Percentiles rank a stretch among this genome's conserved stretches.
phyloP scores from a whole-genome alignment of 202 grass and related monocot species.

The Bolboschoenoplectus hybrid region DNA sequence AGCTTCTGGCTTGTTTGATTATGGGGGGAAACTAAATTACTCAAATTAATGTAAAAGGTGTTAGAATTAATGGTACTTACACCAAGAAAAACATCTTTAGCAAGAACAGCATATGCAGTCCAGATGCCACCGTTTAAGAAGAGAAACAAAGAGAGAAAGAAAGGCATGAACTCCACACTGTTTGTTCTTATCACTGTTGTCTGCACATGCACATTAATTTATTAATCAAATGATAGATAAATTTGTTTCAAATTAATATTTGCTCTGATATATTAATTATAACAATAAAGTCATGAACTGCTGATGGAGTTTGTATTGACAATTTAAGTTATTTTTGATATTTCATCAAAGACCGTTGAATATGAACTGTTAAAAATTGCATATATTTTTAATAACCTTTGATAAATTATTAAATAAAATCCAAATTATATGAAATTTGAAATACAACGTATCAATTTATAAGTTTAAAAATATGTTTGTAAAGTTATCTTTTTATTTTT shows the following conservation, averaged over 20 bases:
- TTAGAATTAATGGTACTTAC: constrained; percentile 40
- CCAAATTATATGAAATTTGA: no score
- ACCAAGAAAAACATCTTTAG: constrained; percentile 54
- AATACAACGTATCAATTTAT: no score
- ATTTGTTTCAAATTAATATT: background rate
- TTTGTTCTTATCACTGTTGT: constrained; percentile 50
- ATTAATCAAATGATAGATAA: background rate
- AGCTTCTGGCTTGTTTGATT: background rate
- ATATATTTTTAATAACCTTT: no score
- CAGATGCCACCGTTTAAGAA: constrained; percentile 70
- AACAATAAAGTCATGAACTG: background rate
- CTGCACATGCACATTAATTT: constrained; percentile 28
- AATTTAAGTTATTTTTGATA: no score
- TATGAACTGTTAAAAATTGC: no score
- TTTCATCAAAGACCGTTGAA: no score
- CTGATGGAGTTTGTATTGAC: background rate
- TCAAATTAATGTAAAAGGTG: background rate
- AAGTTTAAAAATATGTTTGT: no score
- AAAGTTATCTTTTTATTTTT: no score
- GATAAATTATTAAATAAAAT: no score
- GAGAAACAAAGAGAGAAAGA: constrained; percentile 61
- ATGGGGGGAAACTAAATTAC: no score
- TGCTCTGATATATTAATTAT: background rate
- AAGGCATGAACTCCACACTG: constrained; percentile 73
- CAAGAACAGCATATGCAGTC: constrained; percentile 59